Percentiles rank a stretch among this genome's conserved stretches.
Evolutionary conservation across 441 rosid species (phyloP).

Genomic region (Brassica hybrid): DNA sequence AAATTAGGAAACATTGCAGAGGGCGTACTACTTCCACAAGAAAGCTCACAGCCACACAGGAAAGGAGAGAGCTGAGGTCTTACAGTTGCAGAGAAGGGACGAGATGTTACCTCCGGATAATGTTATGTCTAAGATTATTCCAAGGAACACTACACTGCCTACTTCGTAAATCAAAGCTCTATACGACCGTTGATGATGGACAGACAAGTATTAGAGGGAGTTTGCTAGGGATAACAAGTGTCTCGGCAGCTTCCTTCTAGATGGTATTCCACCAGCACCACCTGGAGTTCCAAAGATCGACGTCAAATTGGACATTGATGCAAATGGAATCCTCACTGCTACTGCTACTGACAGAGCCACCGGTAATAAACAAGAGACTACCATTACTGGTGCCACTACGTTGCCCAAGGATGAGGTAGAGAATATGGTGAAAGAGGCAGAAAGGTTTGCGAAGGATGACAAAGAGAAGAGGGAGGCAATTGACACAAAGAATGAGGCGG

Average conservation of each 20-base stretch:
- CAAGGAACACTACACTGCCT: constrained; percentile 90
- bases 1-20: constrained; percentile 29
- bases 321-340: constrained; percentile 91
- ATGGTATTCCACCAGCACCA: constrained; percentile 95
- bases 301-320: constrained; percentile 93
- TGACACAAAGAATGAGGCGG: constrained; percentile 95
- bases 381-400: constrained; percentile 97
- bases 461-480: constrained; percentile 91
- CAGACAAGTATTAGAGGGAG: constrained; percentile 96
- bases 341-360: constrained; percentile 83
- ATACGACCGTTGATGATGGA: constrained; percentile 96
- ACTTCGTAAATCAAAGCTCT: constrained; percentile 95
- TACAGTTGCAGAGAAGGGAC: too few relatives aligned
- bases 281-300: constrained; percentile 96
- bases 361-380: constrained; percentile 94
- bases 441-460: constrained; percentile 82
- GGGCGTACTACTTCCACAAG: too few relatives aligned
- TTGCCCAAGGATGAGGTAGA: constrained; percentile 79
- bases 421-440: constrained; percentile 87
- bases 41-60: too few relatives aligned
- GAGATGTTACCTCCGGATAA: too few relatives aligned
- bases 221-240: constrained; percentile 93
- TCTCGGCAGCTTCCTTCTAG: constrained; percentile 90
- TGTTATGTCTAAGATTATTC: constrained; percentile 32
- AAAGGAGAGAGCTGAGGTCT: too few relatives aligned